Conservation (phyloP, 148 eudicot genomes). For the Polygonum maritimum region DNA sequence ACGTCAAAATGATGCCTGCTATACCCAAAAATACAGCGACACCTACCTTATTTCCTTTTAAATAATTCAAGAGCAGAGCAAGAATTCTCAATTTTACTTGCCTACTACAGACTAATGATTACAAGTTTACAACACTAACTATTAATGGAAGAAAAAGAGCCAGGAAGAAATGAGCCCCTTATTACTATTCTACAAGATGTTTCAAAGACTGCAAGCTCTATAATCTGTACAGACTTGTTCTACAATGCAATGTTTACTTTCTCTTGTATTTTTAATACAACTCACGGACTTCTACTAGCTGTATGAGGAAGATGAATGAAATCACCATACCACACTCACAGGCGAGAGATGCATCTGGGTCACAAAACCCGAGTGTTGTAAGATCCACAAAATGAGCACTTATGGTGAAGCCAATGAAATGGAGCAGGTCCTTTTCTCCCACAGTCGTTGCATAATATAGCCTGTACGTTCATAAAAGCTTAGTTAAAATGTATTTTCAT, state of each 20-base stretch:
- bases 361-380: conserved; percentile 76
- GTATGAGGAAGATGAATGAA: background rate
- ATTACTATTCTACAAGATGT: background rate
- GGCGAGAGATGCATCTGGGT: background rate
- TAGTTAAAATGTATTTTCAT: background rate
- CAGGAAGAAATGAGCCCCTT: background rate
- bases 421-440: conserved; percentile 64
- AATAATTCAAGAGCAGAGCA: background rate
- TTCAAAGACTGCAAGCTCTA: background rate
- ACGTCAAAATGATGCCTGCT: background rate
- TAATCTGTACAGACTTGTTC: conserved; percentile 1
- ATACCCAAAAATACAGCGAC: background rate
- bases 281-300: background rate
- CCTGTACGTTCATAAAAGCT: conserved; percentile 30
- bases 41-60: background rate
- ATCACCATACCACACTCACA: background rate
- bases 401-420: conserved; percentile 79
- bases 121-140: no score
- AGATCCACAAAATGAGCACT: conserved; percentile 75
- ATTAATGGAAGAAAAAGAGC: background rate
- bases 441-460: conserved; percentile 89
- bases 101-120: background rate
- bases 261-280: background rate
- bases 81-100: background rate
- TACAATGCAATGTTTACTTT: conserved; percentile 3